Evolutionary conservation across 306 rosid genomes (phyloP).

Genomic region (Delonix regia): DNA sequence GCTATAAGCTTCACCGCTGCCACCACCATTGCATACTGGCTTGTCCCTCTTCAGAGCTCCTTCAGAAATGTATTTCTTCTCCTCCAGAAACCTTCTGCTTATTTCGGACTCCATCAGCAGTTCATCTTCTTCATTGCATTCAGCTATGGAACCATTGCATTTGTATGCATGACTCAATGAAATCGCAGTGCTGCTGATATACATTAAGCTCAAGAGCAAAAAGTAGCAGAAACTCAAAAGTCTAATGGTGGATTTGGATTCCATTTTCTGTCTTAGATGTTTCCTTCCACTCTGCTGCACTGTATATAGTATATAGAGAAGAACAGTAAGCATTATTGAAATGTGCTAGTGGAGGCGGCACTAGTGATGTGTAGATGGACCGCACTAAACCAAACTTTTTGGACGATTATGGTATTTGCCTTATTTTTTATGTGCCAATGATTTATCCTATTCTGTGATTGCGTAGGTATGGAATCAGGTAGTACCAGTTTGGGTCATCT

Average conservation of each 20-base stretch:
- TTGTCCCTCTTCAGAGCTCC: constrained; percentile 65
- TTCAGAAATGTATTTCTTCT: constrained; percentile 57
- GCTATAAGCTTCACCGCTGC: constrained; percentile 68
- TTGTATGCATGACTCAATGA: constrained; percentile 13
- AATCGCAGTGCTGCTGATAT: constrained; percentile 29
- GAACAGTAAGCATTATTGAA: background rate
- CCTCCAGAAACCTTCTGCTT: constrained; percentile 66
- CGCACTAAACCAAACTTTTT: constrained; percentile 64
- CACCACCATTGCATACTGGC: constrained; percentile 68
- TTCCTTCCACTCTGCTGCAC: constrained; percentile 30
- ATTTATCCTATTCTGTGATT: background rate
- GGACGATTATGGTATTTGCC: constrained; percentile 7
- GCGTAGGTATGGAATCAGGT: background rate
- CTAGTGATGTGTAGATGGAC: constrained; percentile 47
- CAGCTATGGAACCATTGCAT: constrained; percentile 84
- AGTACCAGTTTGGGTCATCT: background rate
- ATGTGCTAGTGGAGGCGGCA: constrained; percentile 56
- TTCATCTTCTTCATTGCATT: constrained; percentile 64
- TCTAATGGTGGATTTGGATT: constrained; percentile 41
- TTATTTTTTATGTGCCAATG: background rate
- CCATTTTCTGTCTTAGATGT: constrained; percentile 26
- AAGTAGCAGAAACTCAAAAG: constrained; percentile 37
- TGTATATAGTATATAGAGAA: constrained; percentile 13
- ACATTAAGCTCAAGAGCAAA: constrained; percentile 40
- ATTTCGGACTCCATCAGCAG: constrained; percentile 75